Conservation (phyloP, 352 stramenopile genomes). For the Pythium vanterpoolii region DNA sequence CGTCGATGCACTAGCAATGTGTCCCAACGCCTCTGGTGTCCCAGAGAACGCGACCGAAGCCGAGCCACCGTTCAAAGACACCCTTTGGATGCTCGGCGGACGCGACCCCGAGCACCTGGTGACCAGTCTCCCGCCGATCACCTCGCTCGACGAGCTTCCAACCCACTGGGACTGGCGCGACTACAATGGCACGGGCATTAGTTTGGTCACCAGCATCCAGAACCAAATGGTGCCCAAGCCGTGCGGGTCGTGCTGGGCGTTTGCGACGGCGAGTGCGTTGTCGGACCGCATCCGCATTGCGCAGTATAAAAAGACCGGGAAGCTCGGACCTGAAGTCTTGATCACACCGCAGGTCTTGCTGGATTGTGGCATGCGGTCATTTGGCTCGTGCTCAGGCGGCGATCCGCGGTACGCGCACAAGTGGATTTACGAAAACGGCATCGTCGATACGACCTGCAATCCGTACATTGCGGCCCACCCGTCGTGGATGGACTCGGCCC, state of each 20-base stretch:
- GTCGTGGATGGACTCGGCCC: constrained; percentile 58
- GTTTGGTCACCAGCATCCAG: constrained; percentile 64
- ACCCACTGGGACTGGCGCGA: constrained; percentile 76
- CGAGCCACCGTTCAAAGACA: constrained; percentile 32
- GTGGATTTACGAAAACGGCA: constrained; percentile 82
- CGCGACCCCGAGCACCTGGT: constrained; percentile 56
- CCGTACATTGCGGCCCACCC: constrained; percentile 79
- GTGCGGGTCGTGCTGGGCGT: constrained; percentile 79
- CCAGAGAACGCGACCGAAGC: constrained; percentile 18
- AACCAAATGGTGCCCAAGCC: constrained; percentile 80
- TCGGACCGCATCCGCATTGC: constrained; percentile 79
- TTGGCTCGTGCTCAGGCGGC: constrained; percentile 75
- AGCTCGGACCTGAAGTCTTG: constrained; percentile 51
- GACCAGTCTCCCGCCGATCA: constrained; percentile 36
- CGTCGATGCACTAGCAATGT: constrained; percentile 49
- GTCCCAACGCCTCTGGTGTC: constrained; percentile 25
- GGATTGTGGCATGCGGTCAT: constrained; percentile 79
- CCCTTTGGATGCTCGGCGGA: constrained; percentile 60
- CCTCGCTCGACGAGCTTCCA: constrained; percentile 59
- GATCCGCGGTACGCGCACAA: constrained; percentile 79
- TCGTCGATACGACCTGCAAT: constrained; percentile 79
- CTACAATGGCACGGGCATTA: constrained; percentile 76
- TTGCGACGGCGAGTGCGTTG: constrained; percentile 64
- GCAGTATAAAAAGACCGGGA: constrained; percentile 51
- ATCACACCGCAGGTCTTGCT: constrained; percentile 68